Evolutionary conservation across 371 early-diverging fungal genomes (phyloP), one percentile per base, ranked within the genome.

Genomic region (Spraguea lophii): DNA sequence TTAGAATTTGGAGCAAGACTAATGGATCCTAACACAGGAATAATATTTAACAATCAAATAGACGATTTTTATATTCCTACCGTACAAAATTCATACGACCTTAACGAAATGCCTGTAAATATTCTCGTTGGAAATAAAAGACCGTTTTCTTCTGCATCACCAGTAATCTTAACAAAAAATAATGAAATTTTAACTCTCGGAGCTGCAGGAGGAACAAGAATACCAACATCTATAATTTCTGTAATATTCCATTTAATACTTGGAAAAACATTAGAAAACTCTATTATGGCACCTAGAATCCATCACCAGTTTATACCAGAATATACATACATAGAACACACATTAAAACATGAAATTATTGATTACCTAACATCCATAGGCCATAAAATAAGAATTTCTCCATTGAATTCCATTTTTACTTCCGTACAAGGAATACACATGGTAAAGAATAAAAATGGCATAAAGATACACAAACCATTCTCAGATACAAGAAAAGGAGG

Each of bases 11-110:
- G 98, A 0, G 79, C 88, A 1, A 80, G 79, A 32, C 59, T 92
- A 15, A 76, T 94, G 79, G 88, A 92, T 65, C 77, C 77, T 1
- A 68, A 54, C 13, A 87, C 92, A 0, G 98, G 98, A n/a, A 75
- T 97, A 22, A 80, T 97, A 27, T 72, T 94, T 27, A 97, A 97
- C 70, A 77, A 93, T 63, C 78, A 90, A 61, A 89, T 94, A 81
- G 92, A 93, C 65, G 95, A 97, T 61, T 97, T 94, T 62, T 80
- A 82, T 41, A 83, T 84, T 20, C 86, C 87, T 24, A 79, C 80
- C 35, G 60, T 67, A 12, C 74, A 81, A 12, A 86, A 90, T 59
- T 67, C 70, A 10, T 86, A 86, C 74, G 85, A 83, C 9, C 71
- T 88, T 12, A 74, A 69, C 20, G 83, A 88, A 0, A 80, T 81